Conservation (phyloP, 148 eudicot species). For the Gaultheria prostrata region DNA sequence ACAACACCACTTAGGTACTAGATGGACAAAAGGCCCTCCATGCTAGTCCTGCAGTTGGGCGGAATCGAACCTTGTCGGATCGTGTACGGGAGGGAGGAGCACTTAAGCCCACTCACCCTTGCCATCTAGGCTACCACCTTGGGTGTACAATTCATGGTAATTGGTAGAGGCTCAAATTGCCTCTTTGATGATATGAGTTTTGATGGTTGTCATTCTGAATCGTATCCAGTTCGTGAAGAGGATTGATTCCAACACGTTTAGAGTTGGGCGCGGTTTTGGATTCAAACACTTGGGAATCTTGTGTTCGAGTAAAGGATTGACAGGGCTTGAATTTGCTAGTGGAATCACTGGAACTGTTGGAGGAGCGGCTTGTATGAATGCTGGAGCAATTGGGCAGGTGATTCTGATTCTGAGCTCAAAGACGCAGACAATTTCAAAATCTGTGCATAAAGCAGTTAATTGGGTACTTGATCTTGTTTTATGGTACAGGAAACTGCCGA, state of each 20-base stretch:
- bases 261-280: slow-evolving; percentile 28
- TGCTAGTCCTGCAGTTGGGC: no score
- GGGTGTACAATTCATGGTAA: slow-evolving; percentile 20
- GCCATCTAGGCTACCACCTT: no score
- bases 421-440: not conserved
- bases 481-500: slow-evolving; percentile 25
- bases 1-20: no score
- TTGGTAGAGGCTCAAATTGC: slow-evolving; percentile 38
- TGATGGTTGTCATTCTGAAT: slow-evolving; percentile 30
- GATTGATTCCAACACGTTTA: slow-evolving; percentile 20
- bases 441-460: not conserved
- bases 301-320: slow-evolving; percentile 22
- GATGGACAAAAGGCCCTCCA: no score
- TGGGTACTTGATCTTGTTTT: not conserved
- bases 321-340: slow-evolving; percentile 29
- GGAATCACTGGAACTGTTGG: slow-evolving; percentile 34
- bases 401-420: not conserved
- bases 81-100: no score
- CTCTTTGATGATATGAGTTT: slow-evolving; percentile 30
- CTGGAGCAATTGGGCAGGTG: slow-evolving; percentile 38
- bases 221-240: slow-evolving; percentile 23
- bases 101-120: no score
- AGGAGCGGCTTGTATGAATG: slow-evolving; percentile 31
- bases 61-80: no score
- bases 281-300: slow-evolving; percentile 23